Evolutionary conservation across 192 early-diverging fungal genomes (phyloP), one percentile per base, ranked within the genome.

Genomic region (Spizellomyces punctatus): DNA sequence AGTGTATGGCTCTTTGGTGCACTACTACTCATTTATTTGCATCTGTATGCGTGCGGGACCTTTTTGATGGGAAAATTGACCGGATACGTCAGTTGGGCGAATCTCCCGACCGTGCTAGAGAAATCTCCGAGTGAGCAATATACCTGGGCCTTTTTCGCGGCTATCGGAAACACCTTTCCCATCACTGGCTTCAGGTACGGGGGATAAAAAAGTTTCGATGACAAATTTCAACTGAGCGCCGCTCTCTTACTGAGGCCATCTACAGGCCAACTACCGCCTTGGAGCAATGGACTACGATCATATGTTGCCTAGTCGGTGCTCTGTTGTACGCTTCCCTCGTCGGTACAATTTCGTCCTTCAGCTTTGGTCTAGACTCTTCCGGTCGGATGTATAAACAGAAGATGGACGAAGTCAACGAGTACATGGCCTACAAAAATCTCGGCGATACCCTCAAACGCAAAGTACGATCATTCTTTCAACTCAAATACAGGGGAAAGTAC

Each of bases 361-460:
- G 73, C 47, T 74, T 81, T 58, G 79, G 85, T 6, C 63, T 86
- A 41, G 85, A 86, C 59, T 70, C 80, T 21, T 79, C 76, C 14
- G 82, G 82, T 6, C 69, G 77, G 10, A 63, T 69, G 68, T 83
- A 76, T 64, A 82, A 75, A 19, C 74, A 84, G 46, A 82, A 81
- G 61, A 76, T 86, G 10, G 85, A 86, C 49, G 82, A 86, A 77
- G 78, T 86, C 10, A 78, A 78, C 46, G 77, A 86, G 60, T 86
- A 86, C 74, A 78, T 84, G 75, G 75, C 58, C 4, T 82, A 81
- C 67, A 79, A 82, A 63, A 69, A 73, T 63, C 41, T 86, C 9
- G 61, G 58, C 43, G 56, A 66, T 22, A 54, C 68, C 2, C 56
- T 80, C n/a, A 58, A 67, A 27, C 45, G 69, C 16, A 74, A 77